These are phyloP conservation scores for Flaveria linearis DNA, from an alignment of 129 eudicot species.

Conservation along the genomic window DNA sequence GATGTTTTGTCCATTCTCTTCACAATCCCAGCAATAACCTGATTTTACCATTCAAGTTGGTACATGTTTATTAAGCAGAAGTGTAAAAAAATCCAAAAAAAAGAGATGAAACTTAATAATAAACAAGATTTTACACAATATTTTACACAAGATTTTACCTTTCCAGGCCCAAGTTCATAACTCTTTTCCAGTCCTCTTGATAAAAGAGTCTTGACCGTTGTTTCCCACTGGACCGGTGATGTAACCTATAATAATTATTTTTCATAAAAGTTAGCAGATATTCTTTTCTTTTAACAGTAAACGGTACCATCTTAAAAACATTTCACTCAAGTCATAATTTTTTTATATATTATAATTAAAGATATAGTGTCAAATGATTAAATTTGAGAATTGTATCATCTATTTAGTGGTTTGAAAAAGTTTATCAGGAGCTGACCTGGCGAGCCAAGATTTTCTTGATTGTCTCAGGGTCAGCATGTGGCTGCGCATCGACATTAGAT, in stretches of 20 bases:
- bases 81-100: not conserved
- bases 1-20: slow-evolving; percentile 77
- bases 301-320: not conserved
- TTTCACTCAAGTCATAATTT: not conserved
- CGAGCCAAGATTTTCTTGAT: slow-evolving; percentile 92
- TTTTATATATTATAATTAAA: not conserved
- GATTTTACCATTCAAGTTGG: slow-evolving; percentile 18
- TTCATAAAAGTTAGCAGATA: not conserved
- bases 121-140: slow-evolving; percentile 37
- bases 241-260: slow-evolving; percentile 60
- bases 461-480: slow-evolving; percentile 86
- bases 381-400: not conserved
- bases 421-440: slow-evolving; percentile 48
- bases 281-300: not conserved
- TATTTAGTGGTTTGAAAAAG: not conserved
- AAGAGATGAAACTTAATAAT: not conserved
- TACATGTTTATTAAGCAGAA: not conserved
- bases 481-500: slow-evolving; percentile 92
- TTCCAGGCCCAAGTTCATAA: slow-evolving; percentile 96
- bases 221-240: slow-evolving; percentile 95
- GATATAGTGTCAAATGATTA: not conserved
- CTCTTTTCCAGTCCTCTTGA: slow-evolving; percentile 72
- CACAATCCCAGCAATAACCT: slow-evolving; percentile 89
- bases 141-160: slow-evolving; percentile 53
- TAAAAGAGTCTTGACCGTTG: slow-evolving; percentile 73